Base-by-base conservation (phyloP, 768 basidiomycete genomes). In the Pleurotus salmoneostramineus region DNA sequence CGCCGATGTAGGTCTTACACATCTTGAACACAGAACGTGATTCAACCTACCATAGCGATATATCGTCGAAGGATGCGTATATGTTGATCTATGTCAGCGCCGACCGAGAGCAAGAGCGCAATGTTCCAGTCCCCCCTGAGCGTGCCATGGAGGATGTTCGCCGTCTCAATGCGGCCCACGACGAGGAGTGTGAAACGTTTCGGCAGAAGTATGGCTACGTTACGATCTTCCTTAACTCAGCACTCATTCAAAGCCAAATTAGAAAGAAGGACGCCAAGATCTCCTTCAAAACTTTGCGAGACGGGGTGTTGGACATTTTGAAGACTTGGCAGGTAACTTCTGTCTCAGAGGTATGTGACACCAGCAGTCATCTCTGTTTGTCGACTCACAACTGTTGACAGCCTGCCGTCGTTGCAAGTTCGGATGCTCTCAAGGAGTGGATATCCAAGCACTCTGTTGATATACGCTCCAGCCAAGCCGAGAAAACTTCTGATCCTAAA, bases 41-140 rank as follows among this genome's bases (percentile, higher is more conserved):
- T 3, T 5, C 33, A 17, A 55, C 40, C 14, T 31, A n/a, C 17
- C 31, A 54, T 63, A 83, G 80, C 59, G 74, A 77, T 40, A 78
- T 89, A 61, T 77, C 82, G 2, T 94, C 93, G 1, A 89, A 83
- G 71, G 93, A 97, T 64, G 93, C 93, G 5, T 97, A 98, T 71
- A 96, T 98, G 94, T 80, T 98, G 34, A 87, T 98, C 56, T 98
- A 98, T 70, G 81, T 83, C 37, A 82, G 84, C 8, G 78, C 75
- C 62, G 65, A 58, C 10, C 15, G 34, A 17, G n/a, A 27, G 11
- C 57, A 59, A 51, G 55, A 49, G 37, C 54, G 59, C 59, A 42
- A 61, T 17, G 56, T 69, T 37, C 77, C 78, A 1, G 56, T 63
- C 35, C 88, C 87, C 33, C 89, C 90, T 0, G 62, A 71, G 33